Evolutionary conservation across 257 asterid species (phyloP).

Genomic region (Knoxia roxburghii): DNA sequence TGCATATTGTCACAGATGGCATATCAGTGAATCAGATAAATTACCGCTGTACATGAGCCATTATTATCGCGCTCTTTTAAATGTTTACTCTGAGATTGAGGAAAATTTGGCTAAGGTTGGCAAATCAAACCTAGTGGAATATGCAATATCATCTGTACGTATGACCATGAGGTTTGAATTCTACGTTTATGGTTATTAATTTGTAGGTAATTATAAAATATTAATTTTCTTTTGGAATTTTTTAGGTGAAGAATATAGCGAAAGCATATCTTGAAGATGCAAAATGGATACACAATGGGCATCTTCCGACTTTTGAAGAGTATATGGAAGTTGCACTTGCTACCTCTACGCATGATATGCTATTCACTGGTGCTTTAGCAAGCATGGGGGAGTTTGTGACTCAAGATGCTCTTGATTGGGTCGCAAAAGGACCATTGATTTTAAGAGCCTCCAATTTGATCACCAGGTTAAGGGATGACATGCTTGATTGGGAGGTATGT

Average conservation of each 20-base stretch:
- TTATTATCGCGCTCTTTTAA: too few species aligned
- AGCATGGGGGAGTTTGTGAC: too few species aligned
- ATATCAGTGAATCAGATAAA: not conserved
- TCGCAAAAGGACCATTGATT: slow-evolving; percentile 15
- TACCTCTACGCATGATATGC: slow-evolving; percentile 16
- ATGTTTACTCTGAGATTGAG: too few species aligned
- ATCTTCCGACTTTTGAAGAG: too few species aligned
- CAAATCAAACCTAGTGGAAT: too few species aligned
- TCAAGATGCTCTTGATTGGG: slow-evolving; percentile 17
- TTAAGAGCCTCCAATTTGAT: not conserved
- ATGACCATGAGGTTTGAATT: too few species aligned
- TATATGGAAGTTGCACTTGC: slow-evolving; percentile 27
- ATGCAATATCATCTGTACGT: too few species aligned
- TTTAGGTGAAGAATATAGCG: slow-evolving; percentile 22
- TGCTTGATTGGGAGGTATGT: slow-evolving; percentile 23
- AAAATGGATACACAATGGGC: too few species aligned
- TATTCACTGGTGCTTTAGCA: slow-evolving; percentile 16
- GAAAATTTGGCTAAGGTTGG: too few species aligned
- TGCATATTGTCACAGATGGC: slow-evolving; percentile 26
- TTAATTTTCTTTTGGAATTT: too few species aligned
- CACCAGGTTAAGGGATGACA: slow-evolving; percentile 16
- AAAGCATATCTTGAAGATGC: slow-evolving; percentile 27
- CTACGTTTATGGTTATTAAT: too few species aligned
- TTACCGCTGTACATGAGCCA: slow-evolving; percentile 18
- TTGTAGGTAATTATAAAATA: too few species aligned